Conservation (phyloP, 2,329 filamentous ascomycete genomes). For the Diaporthe sp. region DNA sequence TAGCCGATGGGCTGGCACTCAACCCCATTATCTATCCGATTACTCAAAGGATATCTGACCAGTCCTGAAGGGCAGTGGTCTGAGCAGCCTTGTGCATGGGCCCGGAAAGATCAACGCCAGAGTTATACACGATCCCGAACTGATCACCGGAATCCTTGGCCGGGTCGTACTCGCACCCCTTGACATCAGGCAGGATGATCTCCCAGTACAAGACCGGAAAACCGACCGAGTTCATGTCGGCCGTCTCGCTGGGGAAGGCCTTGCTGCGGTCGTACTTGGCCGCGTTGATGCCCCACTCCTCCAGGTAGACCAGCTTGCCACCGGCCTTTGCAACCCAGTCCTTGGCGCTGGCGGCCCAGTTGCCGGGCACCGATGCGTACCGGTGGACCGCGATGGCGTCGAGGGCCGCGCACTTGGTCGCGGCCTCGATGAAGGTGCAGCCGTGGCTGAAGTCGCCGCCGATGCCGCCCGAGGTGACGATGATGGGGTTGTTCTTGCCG, state of each 20-base stretch:
- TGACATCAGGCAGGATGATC: constrained; percentile 45
- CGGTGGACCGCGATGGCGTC: constrained; percentile 50
- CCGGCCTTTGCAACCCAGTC: constrained; percentile 46
- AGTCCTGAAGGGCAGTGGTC: background rate
- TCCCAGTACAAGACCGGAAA: constrained; percentile 53
- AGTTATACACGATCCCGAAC: background rate
- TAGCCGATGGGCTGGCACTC: background rate
- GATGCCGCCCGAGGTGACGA: constrained; percentile 34
- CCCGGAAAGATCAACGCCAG: background rate
- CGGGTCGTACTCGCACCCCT: constrained; percentile 16
- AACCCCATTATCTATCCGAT: background rate
- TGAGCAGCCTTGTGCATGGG: background rate
- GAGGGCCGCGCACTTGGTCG: constrained; percentile 59
- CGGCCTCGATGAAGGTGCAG: constrained; percentile 52
- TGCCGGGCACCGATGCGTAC: background rate
- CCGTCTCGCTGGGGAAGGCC: constrained; percentile 48
- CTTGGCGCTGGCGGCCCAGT: background rate
- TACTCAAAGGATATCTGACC: background rate
- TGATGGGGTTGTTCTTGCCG: background rate
- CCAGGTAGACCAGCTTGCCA: constrained; percentile 50
- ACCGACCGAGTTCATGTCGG: constrained; percentile 49
- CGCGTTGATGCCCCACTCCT: constrained; percentile 47
- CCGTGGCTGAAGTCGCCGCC: constrained; percentile 48
- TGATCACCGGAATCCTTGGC: background rate
- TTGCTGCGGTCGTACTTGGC: constrained; percentile 35